phyloP scores from a whole-genome alignment of 495 filamentous ascomycete genomes.

The Tuber calosporum region DNA sequence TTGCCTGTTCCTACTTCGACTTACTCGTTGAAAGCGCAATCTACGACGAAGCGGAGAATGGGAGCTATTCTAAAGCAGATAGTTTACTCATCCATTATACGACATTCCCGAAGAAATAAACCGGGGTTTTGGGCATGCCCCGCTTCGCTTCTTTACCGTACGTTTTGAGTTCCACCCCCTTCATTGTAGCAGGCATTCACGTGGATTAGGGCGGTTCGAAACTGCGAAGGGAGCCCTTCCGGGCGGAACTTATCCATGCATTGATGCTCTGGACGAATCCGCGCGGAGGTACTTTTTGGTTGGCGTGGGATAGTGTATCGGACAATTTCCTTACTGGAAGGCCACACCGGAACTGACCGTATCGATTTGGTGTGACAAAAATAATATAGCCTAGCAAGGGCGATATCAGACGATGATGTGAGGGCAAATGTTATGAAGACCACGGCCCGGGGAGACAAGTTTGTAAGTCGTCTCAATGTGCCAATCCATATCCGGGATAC shows the following conservation, averaged over 20 bases:
- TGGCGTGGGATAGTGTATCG: not conserved
- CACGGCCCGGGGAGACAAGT: not conserved
- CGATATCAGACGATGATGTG: constrained; percentile 4
- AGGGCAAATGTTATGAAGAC: not conserved
- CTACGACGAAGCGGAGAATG: not conserved
- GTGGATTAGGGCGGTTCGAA: not conserved
- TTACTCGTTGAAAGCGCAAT: constrained; percentile 2
- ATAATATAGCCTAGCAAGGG: not conserved
- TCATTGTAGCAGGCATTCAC: not conserved
- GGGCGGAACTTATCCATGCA: not conserved
- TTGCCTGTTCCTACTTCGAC: not conserved
- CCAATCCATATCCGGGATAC: not conserved
- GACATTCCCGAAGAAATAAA: not conserved
- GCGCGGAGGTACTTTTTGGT: not conserved
- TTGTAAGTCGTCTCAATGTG: not conserved
- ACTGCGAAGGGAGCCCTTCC: not conserved
- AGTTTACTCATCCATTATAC: not conserved
- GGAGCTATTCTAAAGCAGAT: not conserved
- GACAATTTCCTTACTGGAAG: not conserved
- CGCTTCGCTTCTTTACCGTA: not conserved
- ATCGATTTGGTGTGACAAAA: not conserved
- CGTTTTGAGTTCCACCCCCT: not conserved
- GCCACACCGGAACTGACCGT: not conserved
- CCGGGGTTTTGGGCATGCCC: not conserved
- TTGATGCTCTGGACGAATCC: not conserved